Conservation (phyloP, 1,284 basidiomycete genomes). For the Microbotryomycetes sp. region DNA sequence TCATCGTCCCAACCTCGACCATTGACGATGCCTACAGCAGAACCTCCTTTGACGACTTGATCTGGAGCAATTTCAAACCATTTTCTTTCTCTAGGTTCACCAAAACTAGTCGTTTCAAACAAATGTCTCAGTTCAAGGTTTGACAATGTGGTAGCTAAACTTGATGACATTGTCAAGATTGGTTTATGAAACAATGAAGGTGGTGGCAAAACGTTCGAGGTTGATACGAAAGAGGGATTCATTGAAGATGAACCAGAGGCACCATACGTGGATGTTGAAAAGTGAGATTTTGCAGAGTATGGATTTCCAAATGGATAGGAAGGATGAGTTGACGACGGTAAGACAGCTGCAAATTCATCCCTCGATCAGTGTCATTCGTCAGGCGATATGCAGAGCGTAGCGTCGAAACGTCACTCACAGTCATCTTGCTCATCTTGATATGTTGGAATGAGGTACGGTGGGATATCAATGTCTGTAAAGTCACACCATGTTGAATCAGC, state of each 20-base stretch:
- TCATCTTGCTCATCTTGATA: conserved; percentile 38
- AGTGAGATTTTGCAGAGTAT: conserved; percentile 20
- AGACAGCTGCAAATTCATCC: conserved; percentile 17
- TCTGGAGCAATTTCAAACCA: conserved; percentile 23
- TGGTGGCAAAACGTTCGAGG: not conserved
- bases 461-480: conserved; percentile 33
- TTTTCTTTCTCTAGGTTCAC: conserved; percentile 13
- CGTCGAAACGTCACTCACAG: conserved; percentile 18
- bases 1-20: not conserved
- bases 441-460: conserved; percentile 32
- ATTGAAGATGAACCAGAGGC: conserved; percentile 1
- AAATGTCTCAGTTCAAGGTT: conserved; percentile 20
- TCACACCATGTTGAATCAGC: not conserved
- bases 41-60: conserved; percentile 8
- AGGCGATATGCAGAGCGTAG: not conserved
- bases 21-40: conserved; percentile 2
- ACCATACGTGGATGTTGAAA: not conserved
- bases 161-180: conserved; percentile 5
- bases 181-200: not conserved
- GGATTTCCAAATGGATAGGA: conserved; percentile 40
- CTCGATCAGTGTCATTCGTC: not conserved
- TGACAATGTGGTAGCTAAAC: conserved; percentile 25
- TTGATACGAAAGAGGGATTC: not conserved
- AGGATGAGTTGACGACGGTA: conserved; percentile 36
- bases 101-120: conserved; percentile 18